Percentiles rank a stretch among this genome's conserved stretches.
These are phyloP conservation scores for Diutina siamensis DNA, from an alignment of 1,139 yeast genomes.

Conservation along the genomic window DNA sequence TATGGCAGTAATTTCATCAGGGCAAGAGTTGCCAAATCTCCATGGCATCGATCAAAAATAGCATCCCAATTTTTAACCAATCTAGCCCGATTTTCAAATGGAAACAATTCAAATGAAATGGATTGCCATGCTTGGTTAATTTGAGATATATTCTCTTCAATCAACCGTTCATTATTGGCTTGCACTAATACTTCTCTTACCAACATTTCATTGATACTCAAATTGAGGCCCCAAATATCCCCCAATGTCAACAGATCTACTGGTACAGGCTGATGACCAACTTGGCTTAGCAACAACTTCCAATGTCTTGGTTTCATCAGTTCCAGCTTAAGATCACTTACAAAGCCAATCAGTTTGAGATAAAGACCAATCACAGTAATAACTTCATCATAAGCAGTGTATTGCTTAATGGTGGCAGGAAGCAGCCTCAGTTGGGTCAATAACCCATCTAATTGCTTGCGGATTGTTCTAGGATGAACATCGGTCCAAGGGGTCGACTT, in stretches of 20 bases:
- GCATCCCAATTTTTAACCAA: constrained; percentile 62
- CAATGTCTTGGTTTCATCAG: constrained; percentile 9
- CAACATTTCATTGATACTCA: constrained; percentile 30
- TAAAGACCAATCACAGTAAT: constrained; percentile 51
- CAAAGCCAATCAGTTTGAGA: constrained; percentile 14
- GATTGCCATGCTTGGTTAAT: constrained; percentile 41
- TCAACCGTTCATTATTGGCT: constrained; percentile 64
- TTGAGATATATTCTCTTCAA: constrained; percentile 43
- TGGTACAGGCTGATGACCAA: background rate
- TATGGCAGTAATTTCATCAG: constrained; percentile 70
- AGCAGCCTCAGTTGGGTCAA: background rate
- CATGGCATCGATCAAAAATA: constrained; percentile 47
- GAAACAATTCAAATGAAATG: constrained; percentile 42
- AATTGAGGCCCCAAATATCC: constrained; percentile 49
- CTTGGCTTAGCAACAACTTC: background rate
- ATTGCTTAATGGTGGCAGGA: background rate
- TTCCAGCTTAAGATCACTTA: constrained; percentile 5
- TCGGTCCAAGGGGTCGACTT: background rate
- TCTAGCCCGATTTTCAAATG: constrained; percentile 39
- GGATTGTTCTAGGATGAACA: background rate
- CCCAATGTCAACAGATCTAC: constrained; percentile 32
- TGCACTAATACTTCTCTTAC: constrained; percentile 42
- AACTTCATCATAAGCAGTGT: constrained; percentile 1
- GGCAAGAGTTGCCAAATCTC: constrained; percentile 48
- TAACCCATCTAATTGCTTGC: background rate